Percentiles rank a stretch among this genome's conserved stretches.
Evolutionary conservation across 2,329 filamentous ascomycete species (phyloP).

Genomic region (Penicillium nordicum): DNA sequence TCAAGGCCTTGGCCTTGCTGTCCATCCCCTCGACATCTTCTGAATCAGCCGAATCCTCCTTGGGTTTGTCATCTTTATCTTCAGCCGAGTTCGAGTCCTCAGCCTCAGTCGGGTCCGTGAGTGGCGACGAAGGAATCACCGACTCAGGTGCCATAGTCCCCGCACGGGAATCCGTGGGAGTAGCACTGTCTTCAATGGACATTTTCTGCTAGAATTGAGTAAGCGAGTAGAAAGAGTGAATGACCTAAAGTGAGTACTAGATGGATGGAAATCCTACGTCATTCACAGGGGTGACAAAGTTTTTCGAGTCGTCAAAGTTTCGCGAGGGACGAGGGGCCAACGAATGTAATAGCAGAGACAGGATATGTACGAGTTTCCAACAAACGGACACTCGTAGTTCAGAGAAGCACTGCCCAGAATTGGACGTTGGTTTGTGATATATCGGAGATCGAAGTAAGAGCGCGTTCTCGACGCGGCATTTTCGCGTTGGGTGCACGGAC

Average conservation of each 20-base stretch:
- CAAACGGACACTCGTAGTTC: background rate
- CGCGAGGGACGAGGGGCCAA: background rate
- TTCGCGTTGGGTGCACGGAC: conserved; percentile 7
- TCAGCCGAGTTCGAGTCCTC: conserved; percentile 7
- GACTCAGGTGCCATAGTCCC: conserved; percentile 28
- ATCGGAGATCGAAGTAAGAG: background rate
- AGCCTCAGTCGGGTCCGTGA: conserved; percentile 16
- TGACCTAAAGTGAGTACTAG: background rate
- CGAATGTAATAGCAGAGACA: background rate
- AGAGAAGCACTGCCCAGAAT: background rate
- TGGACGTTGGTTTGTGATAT: background rate
- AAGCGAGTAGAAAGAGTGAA: background rate
- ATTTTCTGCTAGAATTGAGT: conserved; percentile 12
- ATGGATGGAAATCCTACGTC: background rate
- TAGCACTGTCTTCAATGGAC: conserved; percentile 27
- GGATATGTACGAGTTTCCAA: background rate
- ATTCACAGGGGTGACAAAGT: background rate
- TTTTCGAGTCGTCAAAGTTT: background rate
- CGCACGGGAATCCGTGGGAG: conserved; percentile 25
- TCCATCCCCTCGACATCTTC: conserved; percentile 42
- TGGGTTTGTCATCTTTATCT: conserved; percentile 16
- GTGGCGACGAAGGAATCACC: conserved; percentile 32
- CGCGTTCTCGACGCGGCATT: conserved; percentile 5
- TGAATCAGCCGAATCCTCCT: conserved; percentile 24
- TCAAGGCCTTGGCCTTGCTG: conserved; percentile 43